Conservation (phyloP, 2,329 filamentous ascomycete genomes). For the Davidsoniella virescens region DNA sequence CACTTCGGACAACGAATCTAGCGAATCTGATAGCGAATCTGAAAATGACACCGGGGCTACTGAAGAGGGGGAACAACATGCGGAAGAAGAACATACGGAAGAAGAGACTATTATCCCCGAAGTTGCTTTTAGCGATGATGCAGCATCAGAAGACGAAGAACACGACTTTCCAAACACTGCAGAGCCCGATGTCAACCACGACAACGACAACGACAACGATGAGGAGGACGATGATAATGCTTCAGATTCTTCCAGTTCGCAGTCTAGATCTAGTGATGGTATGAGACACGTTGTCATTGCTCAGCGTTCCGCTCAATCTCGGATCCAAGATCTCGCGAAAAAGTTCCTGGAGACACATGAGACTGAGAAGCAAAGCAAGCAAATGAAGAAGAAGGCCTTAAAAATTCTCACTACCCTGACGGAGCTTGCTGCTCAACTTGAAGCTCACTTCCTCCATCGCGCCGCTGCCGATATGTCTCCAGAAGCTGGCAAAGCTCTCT, state of each 20-base stretch:
- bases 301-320: slow-evolving; percentile 41
- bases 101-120: slow-evolving; percentile 9
- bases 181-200: slow-evolving; percentile 15
- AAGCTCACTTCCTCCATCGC: slow-evolving; percentile 48
- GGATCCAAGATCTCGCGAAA: slow-evolving; percentile 62
- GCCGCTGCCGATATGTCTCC: slow-evolving; percentile 28
- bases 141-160: slow-evolving; percentile 1
- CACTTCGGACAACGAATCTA: slow-evolving; percentile 14
- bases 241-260: slow-evolving; percentile 38
- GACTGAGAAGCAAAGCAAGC: slow-evolving; percentile 51
- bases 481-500: slow-evolving; percentile 47
- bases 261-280: slow-evolving; percentile 16
- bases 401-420: slow-evolving; percentile 61
- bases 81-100: slow-evolving; percentile 13
- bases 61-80: slow-evolving; percentile 12
- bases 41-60: slow-evolving; percentile 17
- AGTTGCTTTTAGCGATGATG: background rate
- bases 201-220: slow-evolving; percentile 22
- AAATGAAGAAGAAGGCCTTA: slow-evolving; percentile 62
- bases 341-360: slow-evolving; percentile 76
- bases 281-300: slow-evolving; percentile 29
- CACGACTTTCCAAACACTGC: background rate
- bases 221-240: slow-evolving; percentile 32
- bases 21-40: slow-evolving; percentile 19
- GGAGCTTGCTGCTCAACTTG: slow-evolving; percentile 53